These are phyloP conservation scores for Diplodia seriata DNA, from an alignment of 2,329 filamentous ascomycete species.

Conservation along the genomic window DNA sequence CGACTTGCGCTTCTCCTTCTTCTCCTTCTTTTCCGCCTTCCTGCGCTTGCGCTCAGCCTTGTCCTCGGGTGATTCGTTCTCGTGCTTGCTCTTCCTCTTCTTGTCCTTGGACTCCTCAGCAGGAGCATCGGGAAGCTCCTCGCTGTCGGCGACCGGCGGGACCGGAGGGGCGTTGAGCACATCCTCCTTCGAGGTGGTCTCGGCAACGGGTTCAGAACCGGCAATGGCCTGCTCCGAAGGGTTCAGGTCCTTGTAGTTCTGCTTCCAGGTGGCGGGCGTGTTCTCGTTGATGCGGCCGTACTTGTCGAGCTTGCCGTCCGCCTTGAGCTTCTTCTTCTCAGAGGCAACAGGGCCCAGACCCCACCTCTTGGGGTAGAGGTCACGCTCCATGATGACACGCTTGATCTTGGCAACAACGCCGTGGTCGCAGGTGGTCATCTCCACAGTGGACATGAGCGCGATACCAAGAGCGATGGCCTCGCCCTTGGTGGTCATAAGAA, in stretches of 20 bases:
- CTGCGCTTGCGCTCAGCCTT: conserved; percentile 63
- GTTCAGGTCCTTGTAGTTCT: conserved; percentile 84
- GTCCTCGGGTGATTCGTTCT: conserved; percentile 55
- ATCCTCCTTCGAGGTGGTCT: conserved; percentile 44
- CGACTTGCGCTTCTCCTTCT: conserved; percentile 72
- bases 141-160: conserved; percentile 41
- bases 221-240: conserved; percentile 38
- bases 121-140: conserved; percentile 39
- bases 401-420: conserved; percentile 99
- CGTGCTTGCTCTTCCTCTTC: conserved; percentile 58
- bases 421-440: conserved; percentile 96
- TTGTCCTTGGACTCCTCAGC: conserved; percentile 46
- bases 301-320: conserved; percentile 97
- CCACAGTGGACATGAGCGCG: conserved; percentile 96
- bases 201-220: conserved; percentile 37
- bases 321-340: conserved; percentile 99
- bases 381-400: conserved; percentile 99
- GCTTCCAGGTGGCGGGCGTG: conserved; percentile 91
- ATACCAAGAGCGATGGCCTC: conserved; percentile 97
- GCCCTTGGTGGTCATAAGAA: conserved; percentile 98
- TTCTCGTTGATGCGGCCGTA: conserved; percentile 90
- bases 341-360: conserved; percentile 89
- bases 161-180: conserved; percentile 49
- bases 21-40: conserved; percentile 84
- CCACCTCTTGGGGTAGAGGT: conserved; percentile 96